Evolutionary conservation across 78 protist genomes (phyloP).

Genomic region (Corallochytrium limacisporum): DNA sequence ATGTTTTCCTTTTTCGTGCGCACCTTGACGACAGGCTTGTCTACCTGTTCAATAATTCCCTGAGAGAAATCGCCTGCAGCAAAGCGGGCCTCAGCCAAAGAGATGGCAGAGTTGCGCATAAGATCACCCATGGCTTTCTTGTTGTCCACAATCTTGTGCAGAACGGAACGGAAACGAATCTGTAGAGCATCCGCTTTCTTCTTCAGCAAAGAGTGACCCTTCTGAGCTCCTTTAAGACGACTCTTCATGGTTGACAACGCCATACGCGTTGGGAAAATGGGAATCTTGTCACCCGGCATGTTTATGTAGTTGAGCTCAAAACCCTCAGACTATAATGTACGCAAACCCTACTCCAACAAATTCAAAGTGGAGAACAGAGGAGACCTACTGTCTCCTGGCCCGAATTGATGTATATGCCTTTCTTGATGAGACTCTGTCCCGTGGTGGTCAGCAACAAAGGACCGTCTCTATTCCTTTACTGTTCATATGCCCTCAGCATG

Average conservation of each 20-base stretch:
- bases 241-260: conserved; percentile 65
- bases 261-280: conserved; percentile 43
- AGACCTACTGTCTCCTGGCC: no score
- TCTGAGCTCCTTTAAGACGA: conserved; percentile 79
- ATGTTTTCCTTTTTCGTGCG: conserved; percentile 58
- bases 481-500: no score
- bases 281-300: background rate
- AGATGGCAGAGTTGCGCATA: conserved; percentile 57
- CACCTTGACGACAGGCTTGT: conserved; percentile 21
- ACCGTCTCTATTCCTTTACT: no score
- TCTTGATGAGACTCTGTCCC: no score
- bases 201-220: conserved; percentile 86
- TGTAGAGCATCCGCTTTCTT: conserved; percentile 90
- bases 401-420: no score
- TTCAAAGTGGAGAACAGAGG: no score
- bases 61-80: conserved; percentile 61
- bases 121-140: conserved; percentile 13
- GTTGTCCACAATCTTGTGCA: conserved; percentile 38
- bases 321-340: no score
- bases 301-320: no score
- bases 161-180: conserved; percentile 57
- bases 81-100: conserved; percentile 64
- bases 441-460: no score
- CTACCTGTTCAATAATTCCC: conserved; percentile 18
- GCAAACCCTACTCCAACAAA: no score